A percentile compares a stretch with the other conserved stretches of the same genome.
Evolutionary conservation across 2,329 filamentous ascomycete species (phyloP).

Genomic region (Penicillium verrucosum): DNA sequence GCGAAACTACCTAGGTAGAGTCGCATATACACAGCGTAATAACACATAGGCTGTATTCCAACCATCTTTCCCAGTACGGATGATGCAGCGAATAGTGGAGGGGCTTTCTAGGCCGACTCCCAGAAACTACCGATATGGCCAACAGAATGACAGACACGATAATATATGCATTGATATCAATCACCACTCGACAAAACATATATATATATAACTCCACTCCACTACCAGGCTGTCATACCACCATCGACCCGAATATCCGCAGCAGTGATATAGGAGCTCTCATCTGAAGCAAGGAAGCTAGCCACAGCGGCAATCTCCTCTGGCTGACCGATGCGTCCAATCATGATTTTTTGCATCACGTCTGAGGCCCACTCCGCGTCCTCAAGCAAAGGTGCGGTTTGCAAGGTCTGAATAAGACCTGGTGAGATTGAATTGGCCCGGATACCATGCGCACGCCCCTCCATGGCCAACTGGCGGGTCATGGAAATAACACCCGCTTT

Average conservation of each 20-base stretch:
- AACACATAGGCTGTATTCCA: not conserved
- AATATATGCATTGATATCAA: not conserved
- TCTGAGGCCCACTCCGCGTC: not conserved
- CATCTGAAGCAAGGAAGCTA: constrained; percentile 5
- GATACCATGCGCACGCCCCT: constrained; percentile 1
- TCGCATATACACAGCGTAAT: not conserved
- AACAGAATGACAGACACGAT: not conserved
- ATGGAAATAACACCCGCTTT: constrained; percentile 6
- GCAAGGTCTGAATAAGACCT: not conserved
- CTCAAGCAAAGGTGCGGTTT: not conserved
- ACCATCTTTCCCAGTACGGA: not conserved
- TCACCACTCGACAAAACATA: not conserved
- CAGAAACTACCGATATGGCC: not conserved
- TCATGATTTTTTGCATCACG: not conserved
- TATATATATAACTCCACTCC: too few relatives aligned
- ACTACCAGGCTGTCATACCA: constrained; percentile 4
- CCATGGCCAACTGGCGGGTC: constrained; percentile 6
- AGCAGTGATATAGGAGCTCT: constrained; percentile 3
- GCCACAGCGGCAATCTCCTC: not conserved
- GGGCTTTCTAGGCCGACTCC: not conserved
- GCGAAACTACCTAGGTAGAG: not conserved
- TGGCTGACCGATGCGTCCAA: not conserved
- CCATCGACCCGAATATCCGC: constrained; percentile 5
- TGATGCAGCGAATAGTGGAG: not conserved
- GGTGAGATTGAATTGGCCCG: constrained; percentile 2